Evolutionary conservation across 192 early-diverging fungal species (phyloP), one percentile per base, ranked within the genome.

Genomic region (Phlyctochytrium bullatum): DNA sequence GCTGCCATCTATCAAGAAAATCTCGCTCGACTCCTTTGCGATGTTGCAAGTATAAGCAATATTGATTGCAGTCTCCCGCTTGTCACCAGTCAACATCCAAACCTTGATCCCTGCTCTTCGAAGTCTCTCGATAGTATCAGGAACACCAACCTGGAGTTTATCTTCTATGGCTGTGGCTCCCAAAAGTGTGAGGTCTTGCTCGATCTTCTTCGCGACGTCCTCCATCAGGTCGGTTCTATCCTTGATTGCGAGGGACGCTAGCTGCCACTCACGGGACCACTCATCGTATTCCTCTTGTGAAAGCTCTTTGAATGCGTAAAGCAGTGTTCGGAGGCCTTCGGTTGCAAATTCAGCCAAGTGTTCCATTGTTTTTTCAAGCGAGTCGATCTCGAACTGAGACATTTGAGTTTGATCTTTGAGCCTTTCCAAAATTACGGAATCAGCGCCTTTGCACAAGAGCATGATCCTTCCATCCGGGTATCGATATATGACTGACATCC

Each of bases 41-140:
- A 94, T 78, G 4, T 86, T 78, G 36, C 90, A 92, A 0, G 92
- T 89, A 58, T 90, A 82, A 27, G 88, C 93, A 79, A 94, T 94
- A 61, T 94, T 94, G 58, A 94, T 89, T 1, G 92, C 92, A 0
- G 92, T 94, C 66, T 94, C 92, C n/a, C 86, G 80, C 72, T 92
- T 94, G 71, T 94, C 92, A 36, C 92, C 92, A 0, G 92, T 94
- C 73, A 94, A 74, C 86, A 94, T 91, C 92, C 92, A 94, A 36
- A 94, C 83, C 25, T 84, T 84, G 52, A 94, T 89, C 32, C 89
- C 89, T 0, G 92, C 92, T 2, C 79, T 76, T 2, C 89, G 85
- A 51, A 94, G 79, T 61, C 81, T 88, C 65, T 89, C 85, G 51
- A 94, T 94, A 0, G 91, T 89, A 64, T 92, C 89, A 1, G 92